These are phyloP conservation scores for Pseudocercospora pini-densiflorae DNA, from an alignment of 2,329 filamentous ascomycete genomes.

Conservation along the genomic window DNA sequence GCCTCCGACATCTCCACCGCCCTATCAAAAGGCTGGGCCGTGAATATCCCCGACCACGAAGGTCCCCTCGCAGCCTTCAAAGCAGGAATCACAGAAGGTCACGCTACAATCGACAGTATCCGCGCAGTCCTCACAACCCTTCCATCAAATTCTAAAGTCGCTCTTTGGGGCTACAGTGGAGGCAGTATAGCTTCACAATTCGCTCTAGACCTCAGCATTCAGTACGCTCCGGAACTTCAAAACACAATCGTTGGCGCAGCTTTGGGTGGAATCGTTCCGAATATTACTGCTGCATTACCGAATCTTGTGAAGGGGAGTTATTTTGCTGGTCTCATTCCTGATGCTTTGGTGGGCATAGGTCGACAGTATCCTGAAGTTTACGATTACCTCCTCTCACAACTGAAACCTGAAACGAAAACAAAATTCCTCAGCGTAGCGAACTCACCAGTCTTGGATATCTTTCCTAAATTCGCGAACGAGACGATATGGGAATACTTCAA, in stretches of 20 bases:
- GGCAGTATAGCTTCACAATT: constrained; percentile 56
- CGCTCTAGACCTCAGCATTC: constrained; percentile 35
- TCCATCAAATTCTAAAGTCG: constrained; percentile 41
- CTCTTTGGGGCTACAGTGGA: constrained; percentile 58
- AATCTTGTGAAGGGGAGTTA: constrained; percentile 31
- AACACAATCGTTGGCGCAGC: constrained; percentile 32
- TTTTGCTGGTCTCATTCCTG: constrained; percentile 34
- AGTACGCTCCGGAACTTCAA: constrained; percentile 37
- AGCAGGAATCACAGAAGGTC: constrained; percentile 31
- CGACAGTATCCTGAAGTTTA: constrained; percentile 31
- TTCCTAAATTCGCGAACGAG: constrained; percentile 21
- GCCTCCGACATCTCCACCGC: constrained; percentile 20
- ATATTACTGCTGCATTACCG: constrained; percentile 31
- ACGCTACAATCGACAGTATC: constrained; percentile 37
- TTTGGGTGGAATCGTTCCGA: constrained; percentile 39
- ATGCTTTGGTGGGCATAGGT: constrained; percentile 30
- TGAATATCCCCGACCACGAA: constrained; percentile 35
- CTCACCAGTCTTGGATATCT: neutral
- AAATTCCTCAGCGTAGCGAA: constrained; percentile 3
- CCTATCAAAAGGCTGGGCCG: constrained; percentile 32
- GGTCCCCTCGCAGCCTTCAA: constrained; percentile 35
- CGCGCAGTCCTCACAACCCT: constrained; percentile 33
- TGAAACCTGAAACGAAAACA: neutral
- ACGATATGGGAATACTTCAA: constrained; percentile 48
- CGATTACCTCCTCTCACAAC: neutral